Conservation (phyloP, 2,329 filamentous ascomycete species). For the Chaetothyriales sp. region DNA sequence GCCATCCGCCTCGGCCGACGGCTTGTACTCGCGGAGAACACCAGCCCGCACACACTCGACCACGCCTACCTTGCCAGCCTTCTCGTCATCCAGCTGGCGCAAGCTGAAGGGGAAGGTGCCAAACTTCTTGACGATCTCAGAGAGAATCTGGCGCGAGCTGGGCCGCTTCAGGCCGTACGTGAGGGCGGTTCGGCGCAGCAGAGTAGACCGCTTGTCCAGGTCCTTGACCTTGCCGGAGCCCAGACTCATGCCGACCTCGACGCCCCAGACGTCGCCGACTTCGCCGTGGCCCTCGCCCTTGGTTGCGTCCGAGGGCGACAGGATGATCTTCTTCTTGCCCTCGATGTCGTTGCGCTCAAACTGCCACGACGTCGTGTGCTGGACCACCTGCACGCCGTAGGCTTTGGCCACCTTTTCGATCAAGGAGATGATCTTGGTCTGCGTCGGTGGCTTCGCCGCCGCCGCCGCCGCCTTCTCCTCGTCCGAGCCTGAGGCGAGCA, state of each 20-base stretch:
- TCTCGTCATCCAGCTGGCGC: slow-evolving; percentile 91
- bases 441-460: slow-evolving; percentile 66
- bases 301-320: slow-evolving; percentile 63
- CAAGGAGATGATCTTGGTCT: slow-evolving; percentile 72
- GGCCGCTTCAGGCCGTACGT: slow-evolving; percentile 90
- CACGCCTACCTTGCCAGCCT: slow-evolving; percentile 86
- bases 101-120: slow-evolving; percentile 96
- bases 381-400: slow-evolving; percentile 84
- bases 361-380: slow-evolving; percentile 95
- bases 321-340: slow-evolving; percentile 93
- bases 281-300: slow-evolving; percentile 85
- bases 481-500: slow-evolving; percentile 68
- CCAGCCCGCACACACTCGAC: slow-evolving; percentile 90
- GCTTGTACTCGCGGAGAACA: slow-evolving; percentile 89
- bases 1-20: slow-evolving; percentile 84
- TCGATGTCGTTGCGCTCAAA: slow-evolving; percentile 98
- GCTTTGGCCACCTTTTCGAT: slow-evolving; percentile 83
- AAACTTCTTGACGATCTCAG: slow-evolving; percentile 94
- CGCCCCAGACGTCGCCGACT: slow-evolving; percentile 89
- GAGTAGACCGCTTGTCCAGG: slow-evolving; percentile 71
- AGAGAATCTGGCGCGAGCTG: slow-evolving; percentile 80
- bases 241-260: slow-evolving; percentile 85
- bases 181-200: slow-evolving; percentile 83
- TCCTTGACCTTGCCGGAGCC: slow-evolving; percentile 92
- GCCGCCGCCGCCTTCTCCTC: slow-evolving; percentile 92